phyloP scores from a whole-genome alignment of 139 green algal genomes.

The Auxenochlorella pyrenoidosa region DNA sequence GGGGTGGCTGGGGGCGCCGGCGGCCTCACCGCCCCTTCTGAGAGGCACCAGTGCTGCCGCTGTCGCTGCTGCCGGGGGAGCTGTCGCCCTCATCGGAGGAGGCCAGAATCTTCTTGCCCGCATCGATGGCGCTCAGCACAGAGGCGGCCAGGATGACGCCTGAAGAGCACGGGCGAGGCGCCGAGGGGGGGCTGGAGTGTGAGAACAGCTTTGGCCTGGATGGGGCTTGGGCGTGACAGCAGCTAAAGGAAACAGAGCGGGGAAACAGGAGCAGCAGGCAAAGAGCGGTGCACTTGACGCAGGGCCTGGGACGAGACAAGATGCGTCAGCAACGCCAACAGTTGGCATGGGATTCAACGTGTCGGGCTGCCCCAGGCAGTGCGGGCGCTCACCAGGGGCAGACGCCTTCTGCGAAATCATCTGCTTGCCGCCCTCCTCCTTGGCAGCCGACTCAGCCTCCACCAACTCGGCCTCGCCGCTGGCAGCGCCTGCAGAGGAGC shows the following conservation, averaged over 20 bases:
- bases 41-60: too few relatives aligned
- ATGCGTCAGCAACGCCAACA: not conserved
- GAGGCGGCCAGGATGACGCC: constrained; percentile 27
- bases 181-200: too few relatives aligned
- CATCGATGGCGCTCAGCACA: constrained; percentile 22
- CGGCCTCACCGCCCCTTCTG: too few relatives aligned
- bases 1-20: too few relatives aligned
- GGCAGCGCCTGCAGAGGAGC: not conserved
- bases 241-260: too few relatives aligned
- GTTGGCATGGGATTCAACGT: not conserved
- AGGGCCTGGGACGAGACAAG: not conserved
- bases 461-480: not conserved
- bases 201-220: too few relatives aligned
- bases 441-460: not conserved
- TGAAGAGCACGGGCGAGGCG: not conserved
- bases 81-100: not conserved
- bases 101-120: constrained; percentile 8
- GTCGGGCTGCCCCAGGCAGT: not conserved
- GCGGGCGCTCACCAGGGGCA: constrained; percentile 5
- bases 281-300: not conserved
- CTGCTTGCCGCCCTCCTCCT: not conserved
- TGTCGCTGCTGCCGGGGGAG: too few relatives aligned
- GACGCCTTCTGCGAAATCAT: constrained; percentile 21
- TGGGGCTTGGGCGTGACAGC: too few relatives aligned
- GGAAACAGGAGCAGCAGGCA: too few relatives aligned